Evolutionary conservation across 805 yeast species (phyloP), one percentile per base, ranked within the genome.

Genomic region (Wickerhamiella lipophila): DNA sequence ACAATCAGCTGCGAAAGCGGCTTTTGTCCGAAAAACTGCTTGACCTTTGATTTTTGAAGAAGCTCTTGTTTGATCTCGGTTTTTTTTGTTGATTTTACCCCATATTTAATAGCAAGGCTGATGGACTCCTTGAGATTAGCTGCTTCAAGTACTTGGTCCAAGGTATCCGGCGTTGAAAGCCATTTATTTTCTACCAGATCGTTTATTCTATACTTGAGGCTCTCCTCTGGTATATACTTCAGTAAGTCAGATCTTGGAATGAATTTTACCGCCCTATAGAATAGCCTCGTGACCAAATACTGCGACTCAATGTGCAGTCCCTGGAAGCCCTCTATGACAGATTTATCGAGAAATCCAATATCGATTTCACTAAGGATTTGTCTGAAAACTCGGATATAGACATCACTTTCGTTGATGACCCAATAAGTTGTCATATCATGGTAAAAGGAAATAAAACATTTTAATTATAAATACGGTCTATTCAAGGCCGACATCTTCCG

Each of bases 291-390:
- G 21, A 56, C 53, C 22, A 58, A 43, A 30, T 55, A 50, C 42
- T 49, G 52, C 18, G 53, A 38, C 26, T 55, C 56, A 4, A 49
- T 22, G 12, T 40, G 6, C 13, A 57, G 50, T 5, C 22, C 30
- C 7, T 15, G 22, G 32, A 42, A 58, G 39, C 39, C 35, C 2
- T 15, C 25, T 1, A 49, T 23, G 2, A 43, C 22, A 9, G 41
- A 49, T 2, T 22, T 11, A 1, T 50, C 50, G 16, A 58, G 23
- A 6, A 58, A 29, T 3, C 22, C 18, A 4, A 18, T 43, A 34
- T 57, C 60, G 3, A 57, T 25, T 43, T 58, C 61, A 9, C 23
- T 39, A 15, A 58, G 26, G 3, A 58, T 56, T 29, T 53, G 53
- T 13, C 46, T 50, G 40, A 57, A 58, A 2, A 58, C 53, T 13